Percentiles rank a stretch among this genome's conserved stretches.
phyloP scores from a whole-genome alignment of 148 eudicot genomes.

The Amaranthus hypochondriacus region DNA sequence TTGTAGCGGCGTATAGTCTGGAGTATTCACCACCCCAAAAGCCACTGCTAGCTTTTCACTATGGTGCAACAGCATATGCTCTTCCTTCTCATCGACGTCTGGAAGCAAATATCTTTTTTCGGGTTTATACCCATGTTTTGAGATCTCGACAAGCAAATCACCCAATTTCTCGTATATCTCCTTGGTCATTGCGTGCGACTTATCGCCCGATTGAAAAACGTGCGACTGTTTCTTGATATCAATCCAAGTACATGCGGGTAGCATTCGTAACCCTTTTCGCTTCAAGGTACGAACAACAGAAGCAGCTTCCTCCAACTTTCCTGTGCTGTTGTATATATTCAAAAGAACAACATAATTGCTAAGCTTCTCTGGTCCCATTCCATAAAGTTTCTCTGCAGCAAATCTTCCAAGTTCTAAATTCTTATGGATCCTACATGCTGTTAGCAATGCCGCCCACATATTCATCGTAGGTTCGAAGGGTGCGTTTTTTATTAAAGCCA shows the following conservation, averaged over 20 bases:
- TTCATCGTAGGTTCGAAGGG: constrained; percentile 65
- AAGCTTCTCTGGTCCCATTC: constrained; percentile 79
- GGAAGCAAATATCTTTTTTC: constrained; percentile 50
- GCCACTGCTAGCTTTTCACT: constrained; percentile 77
- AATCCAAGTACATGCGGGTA: constrained; percentile 76
- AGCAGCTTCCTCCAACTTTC: constrained; percentile 69
- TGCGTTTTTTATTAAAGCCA: constrained; percentile 61
- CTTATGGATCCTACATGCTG: constrained; percentile 69
- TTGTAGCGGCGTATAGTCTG: constrained; percentile 41
- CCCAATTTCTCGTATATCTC: constrained; percentile 52
- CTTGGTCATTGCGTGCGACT: constrained; percentile 36
- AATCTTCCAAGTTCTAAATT: constrained; percentile 62
- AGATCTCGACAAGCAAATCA: constrained; percentile 45
- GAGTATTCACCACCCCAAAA: constrained; percentile 59
- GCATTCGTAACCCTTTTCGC: constrained; percentile 58
- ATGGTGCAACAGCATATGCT: constrained; percentile 45
- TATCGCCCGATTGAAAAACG: constrained; percentile 54
- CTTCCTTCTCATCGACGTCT: constrained; percentile 76
- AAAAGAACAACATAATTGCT: constrained; percentile 66
- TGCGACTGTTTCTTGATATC: constrained; percentile 62
- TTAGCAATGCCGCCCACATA: constrained; percentile 93
- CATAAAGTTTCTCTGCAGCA: constrained; percentile 77
- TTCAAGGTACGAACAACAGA: constrained; percentile 49
- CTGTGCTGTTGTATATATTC: constrained; percentile 60
- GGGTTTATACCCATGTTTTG: constrained; percentile 53